Evolutionary conservation across 768 basidiomycete genomes (phyloP), one percentile per base, ranked within the genome.

Genomic region (Hydnum rufescens): DNA sequence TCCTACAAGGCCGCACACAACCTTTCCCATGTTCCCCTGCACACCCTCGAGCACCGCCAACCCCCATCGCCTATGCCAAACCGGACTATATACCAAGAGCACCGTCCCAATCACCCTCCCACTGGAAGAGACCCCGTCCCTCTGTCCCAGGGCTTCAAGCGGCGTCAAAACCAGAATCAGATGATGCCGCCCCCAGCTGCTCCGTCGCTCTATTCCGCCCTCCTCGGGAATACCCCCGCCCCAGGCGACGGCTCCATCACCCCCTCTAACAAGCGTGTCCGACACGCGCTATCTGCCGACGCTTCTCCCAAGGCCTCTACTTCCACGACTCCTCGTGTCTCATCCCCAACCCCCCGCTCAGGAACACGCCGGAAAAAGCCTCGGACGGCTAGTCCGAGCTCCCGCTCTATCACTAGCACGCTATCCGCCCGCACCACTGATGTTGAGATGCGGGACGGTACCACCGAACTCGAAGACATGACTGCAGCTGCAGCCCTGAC

Each of bases 1-100:
- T 79, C 80, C 1, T 86, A 81, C 72, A 88, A 88, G 66, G 82
- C 85, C 3, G 71, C 72, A 13, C 74, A 84, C 64, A 81, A 84
- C 63, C 66, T 82, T 52, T 68, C 78, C 5, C 74, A 77, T 52
- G 67, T 77, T 49, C 70, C 78, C 43, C 66, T 86, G 48, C 72
- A 73, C 60, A 82, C 86, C 56, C 73, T 85, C 46, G 86, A 88
- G 42, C 51, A 56, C 26, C 49, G 52, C 42, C 47, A 36, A 34
- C 54, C 28, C 43, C 53, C 23, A 5, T 28, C 42, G 25, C 30
- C 54, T 39, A 22, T 22, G 18, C 31, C 50, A 32, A 42, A 30
- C 39, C 51, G 32, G 22, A 46, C 16, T 32, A 53, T 22, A 39
- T 22, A 13, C 22, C 26, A 39, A 47, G 44, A 34, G 51, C 22